phyloP scores from a whole-genome alignment of 163 green algal genomes.

The Trebouxia gelatinosa region DNA sequence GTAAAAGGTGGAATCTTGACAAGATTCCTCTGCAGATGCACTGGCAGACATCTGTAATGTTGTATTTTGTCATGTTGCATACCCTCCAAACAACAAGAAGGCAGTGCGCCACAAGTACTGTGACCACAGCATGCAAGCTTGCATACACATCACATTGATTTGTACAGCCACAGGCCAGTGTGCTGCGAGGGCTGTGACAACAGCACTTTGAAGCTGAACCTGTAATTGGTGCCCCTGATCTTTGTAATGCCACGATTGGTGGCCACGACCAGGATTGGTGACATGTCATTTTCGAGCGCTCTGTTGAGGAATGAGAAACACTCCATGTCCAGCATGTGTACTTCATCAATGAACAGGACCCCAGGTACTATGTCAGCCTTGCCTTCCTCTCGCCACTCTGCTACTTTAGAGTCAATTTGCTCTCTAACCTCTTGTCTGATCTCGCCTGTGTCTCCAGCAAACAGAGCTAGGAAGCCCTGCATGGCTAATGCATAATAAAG shows the following conservation, averaged over 20 bases:
- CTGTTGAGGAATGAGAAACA: slow-evolving; percentile 99
- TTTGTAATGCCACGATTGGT: slow-evolving; percentile 95
- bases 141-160: too few relatives aligned
- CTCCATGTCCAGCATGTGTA: slow-evolving; percentile 99
- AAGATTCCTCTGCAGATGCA: too few relatives aligned
- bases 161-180: too few relatives aligned
- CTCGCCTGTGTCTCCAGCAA: slow-evolving; percentile 97
- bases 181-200: too few relatives aligned
- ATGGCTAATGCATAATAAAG: slow-evolving; percentile 8
- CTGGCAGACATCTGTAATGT: too few relatives aligned
- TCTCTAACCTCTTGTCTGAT: slow-evolving; percentile 97
- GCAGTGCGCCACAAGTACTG: neutral
- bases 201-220: too few relatives aligned
- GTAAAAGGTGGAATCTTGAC: too few relatives aligned
- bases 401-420: slow-evolving; percentile 96
- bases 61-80: too few relatives aligned
- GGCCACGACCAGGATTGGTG: slow-evolving; percentile 93
- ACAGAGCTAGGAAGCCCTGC: slow-evolving; percentile 98
- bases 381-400: slow-evolving; percentile 98
- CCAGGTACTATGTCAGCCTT: slow-evolving; percentile 98
- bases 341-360: slow-evolving; percentile 99
- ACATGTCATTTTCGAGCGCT: slow-evolving; percentile 97
- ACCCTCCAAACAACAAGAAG: neutral
- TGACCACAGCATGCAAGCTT: too few relatives aligned
- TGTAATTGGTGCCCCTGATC: slow-evolving; percentile 94